Base-by-base conservation (phyloP, 352 stramenopile species). In the Phytophthora megakarya region DNA sequence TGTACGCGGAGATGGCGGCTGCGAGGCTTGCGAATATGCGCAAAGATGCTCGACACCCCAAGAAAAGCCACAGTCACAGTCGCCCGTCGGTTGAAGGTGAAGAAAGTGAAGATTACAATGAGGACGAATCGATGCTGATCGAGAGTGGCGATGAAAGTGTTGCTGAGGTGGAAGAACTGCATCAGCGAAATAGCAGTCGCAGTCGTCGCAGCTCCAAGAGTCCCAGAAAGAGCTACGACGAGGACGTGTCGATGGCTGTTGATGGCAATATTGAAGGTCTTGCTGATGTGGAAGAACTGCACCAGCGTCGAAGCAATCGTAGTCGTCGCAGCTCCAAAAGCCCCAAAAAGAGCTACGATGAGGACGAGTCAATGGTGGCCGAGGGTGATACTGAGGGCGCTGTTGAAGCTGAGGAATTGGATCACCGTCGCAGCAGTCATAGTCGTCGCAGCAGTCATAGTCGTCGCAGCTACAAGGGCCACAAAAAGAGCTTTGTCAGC, bases 1-100 rank as follows among this genome's bases (percentile, higher is more conserved):
- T 84, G 58, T 89, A 88, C 61, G 82, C 82, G 5, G 80, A 89
- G 48, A 90, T 92, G 81, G 78, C 82, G 10, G 82, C 82, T 0
- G 78, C 78, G 26, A 77, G 82, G 18, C 70, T 92, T 10, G 63
- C 59, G 9, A 65, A 53, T 11, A 88, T 92, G 80, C 76, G 82
- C 47, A 88, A 92, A 56, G 70, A 85, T 19, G 82, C 82, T n/a
- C 78, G 81, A 13, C 73, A 88, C 39, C 71, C 77, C 15, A 71
- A 73, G 49, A 72, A 82, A 61, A 75, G 46, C 28, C 42, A 45
- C 18, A 74, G 49, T 28, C 42, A 59, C 40, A 65, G 38, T 55
- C 51, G 65, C 11, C 48, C 16, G 5, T 73, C 59, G 21, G 47
- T 22, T 57, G 38, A 18, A 8, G 63, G 50, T 28, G 66, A 73